phyloP scores from a whole-genome alignment of 2,329 filamentous ascomycete genomes.

The Microthyrium microscopicum region DNA sequence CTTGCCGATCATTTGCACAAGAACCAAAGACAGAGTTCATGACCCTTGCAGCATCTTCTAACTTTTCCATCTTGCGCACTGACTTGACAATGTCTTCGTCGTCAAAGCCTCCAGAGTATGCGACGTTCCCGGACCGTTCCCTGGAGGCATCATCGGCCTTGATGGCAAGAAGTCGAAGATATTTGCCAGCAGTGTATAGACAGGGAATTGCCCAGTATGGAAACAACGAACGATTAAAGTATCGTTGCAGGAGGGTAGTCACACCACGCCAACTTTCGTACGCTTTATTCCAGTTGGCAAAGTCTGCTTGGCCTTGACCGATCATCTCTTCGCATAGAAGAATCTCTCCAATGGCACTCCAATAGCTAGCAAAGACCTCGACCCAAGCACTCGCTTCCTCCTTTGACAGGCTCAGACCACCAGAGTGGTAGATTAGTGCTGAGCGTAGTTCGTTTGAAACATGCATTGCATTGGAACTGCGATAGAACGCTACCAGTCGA shows the following conservation, averaged over 20 bases:
- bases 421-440: slow-evolving; percentile 46
- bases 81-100: slow-evolving; percentile 75
- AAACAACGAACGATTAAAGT: slow-evolving; percentile 61
- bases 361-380: slow-evolving; percentile 69
- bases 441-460: slow-evolving; percentile 55
- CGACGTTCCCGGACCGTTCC: slow-evolving; percentile 28
- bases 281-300: slow-evolving; percentile 59
- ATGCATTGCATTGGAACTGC: slow-evolving; percentile 50
- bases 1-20: slow-evolving; percentile 76
- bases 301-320: slow-evolving; percentile 24
- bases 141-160: slow-evolving; percentile 60
- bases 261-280: slow-evolving; percentile 85
- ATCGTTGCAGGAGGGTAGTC: slow-evolving; percentile 57
- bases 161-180: slow-evolving; percentile 75
- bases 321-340: slow-evolving; percentile 44
- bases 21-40: slow-evolving; percentile 85
- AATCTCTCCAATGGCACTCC: slow-evolving; percentile 65
- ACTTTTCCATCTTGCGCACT: slow-evolving; percentile 59
- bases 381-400: slow-evolving; percentile 68
- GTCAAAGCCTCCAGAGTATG: slow-evolving; percentile 40
- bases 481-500: slow-evolving; percentile 53
- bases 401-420: slow-evolving; percentile 37
- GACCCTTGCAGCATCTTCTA: slow-evolving; percentile 80
- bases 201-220: slow-evolving; percentile 87
- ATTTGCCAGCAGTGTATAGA: slow-evolving; percentile 74